phyloP scores from a whole-genome alignment of 805 yeast genomes.

The Torulaspora gathmanii region DNA sequence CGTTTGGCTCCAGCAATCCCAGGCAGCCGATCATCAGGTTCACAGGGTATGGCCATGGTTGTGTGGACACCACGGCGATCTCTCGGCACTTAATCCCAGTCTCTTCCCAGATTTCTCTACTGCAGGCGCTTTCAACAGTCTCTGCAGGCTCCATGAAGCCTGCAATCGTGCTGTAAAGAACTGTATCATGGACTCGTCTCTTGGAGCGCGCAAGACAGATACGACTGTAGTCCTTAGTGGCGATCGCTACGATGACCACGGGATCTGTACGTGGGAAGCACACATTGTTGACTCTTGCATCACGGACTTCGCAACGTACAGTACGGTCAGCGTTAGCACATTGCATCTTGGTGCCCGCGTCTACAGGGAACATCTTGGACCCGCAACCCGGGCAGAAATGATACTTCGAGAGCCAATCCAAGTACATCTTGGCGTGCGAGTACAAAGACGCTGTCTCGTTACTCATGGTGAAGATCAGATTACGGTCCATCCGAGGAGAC shows the following conservation, averaged over 20 bases:
- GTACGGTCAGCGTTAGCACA: slow-evolving; percentile 39
- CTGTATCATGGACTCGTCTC: slow-evolving; percentile 44
- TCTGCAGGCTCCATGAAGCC: slow-evolving; percentile 97
- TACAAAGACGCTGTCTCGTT: slow-evolving; percentile 57
- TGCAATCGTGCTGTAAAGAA: slow-evolving; percentile 79
- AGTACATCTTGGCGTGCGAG: slow-evolving; percentile 76
- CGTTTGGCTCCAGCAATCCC: slow-evolving; percentile 68
- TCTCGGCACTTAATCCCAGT: slow-evolving; percentile 67
- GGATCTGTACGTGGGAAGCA: slow-evolving; percentile 92
- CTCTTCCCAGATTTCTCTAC: slow-evolving; percentile 93
- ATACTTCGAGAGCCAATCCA: slow-evolving; percentile 79
- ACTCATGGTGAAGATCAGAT: slow-evolving; percentile 18
- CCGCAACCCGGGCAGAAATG: slow-evolving; percentile 89
- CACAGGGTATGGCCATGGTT: slow-evolving; percentile 98
- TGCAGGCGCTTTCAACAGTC: slow-evolving; percentile 80
- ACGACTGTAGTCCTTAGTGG: slow-evolving; percentile 54
- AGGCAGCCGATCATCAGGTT: slow-evolving; percentile 91
- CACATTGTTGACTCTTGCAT: slow-evolving; percentile 58
- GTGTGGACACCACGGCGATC: slow-evolving; percentile 64
- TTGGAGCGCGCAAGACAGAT: slow-evolving; percentile 67
- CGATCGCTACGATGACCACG: slow-evolving; percentile 75
- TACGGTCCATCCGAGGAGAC: slow-evolving; percentile 4
- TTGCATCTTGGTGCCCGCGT: slow-evolving; percentile 59
- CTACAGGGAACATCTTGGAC: slow-evolving; percentile 50
- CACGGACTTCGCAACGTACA: slow-evolving; percentile 37